Evolutionary conservation across 108 stramenopile genomes (phyloP).

Genomic region (Nannochloropsis gaditana): DNA sequence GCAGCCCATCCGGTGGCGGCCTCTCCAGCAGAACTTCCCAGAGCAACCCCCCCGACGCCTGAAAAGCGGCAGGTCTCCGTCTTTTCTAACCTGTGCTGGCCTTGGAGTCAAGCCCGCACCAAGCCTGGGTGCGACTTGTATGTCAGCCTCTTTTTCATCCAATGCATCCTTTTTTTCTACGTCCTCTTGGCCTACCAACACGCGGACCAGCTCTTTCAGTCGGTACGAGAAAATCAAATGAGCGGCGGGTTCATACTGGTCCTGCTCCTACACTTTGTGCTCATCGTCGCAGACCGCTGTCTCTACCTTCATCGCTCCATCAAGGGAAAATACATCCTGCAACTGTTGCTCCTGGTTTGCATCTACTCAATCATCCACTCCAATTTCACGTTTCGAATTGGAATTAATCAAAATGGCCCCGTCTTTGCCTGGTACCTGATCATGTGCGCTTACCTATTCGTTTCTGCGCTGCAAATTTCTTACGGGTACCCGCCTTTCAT

Average conservation of each 20-base stretch:
- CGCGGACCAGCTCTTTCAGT: constrained; percentile 13
- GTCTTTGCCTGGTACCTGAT: background rate
- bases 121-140: constrained; percentile 6
- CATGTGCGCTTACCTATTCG: constrained; percentile 4
- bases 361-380: background rate
- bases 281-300: constrained; percentile 13
- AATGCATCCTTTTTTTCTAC: constrained; percentile 2
- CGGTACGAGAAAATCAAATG: background rate
- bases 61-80: background rate
- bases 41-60: background rate
- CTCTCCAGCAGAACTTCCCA: background rate
- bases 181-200: constrained; percentile 15
- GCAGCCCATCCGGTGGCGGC: background rate
- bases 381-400: constrained; percentile 7
- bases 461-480: background rate
- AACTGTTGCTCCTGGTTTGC: background rate
- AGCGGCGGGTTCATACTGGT: background rate
- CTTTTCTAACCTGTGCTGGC: background rate
- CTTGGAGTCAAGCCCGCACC: background rate
- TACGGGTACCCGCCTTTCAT: constrained; percentile 5
- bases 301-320: constrained; percentile 18
- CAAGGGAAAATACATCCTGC: constrained; percentile 7
- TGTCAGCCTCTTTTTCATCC: constrained; percentile 15
- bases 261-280: background rate
- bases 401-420: background rate